Percentiles rank a stretch among this genome's conserved stretches.
These are phyloP conservation scores for Phylloporus scabripes DNA, from an alignment of 768 basidiomycete species.

Conservation along the genomic window DNA sequence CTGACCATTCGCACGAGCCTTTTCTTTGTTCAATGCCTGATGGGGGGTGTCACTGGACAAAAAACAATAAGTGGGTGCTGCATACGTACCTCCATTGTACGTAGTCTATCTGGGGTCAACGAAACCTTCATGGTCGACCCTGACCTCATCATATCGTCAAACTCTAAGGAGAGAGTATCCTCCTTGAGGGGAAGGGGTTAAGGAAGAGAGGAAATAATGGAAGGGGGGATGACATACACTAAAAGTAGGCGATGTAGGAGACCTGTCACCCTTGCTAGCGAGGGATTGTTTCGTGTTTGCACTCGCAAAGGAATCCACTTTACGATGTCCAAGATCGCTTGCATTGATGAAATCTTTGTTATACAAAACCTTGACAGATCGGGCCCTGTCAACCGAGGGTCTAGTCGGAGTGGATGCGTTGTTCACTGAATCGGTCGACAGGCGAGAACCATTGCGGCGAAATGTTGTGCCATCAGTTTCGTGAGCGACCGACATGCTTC, in stretches of 20 bases:
- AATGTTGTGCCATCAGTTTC: conserved; percentile 46
- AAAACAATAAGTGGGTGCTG: conserved; percentile 15
- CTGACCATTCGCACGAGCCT: conserved; percentile 36
- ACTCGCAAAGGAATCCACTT: conserved; percentile 49
- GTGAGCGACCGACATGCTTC: conserved; percentile 66
- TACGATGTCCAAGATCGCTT: conserved; percentile 50
- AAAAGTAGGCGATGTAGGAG: conserved; percentile 31
- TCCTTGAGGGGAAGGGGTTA: conserved; percentile 36
- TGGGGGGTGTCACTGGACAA: conserved; percentile 6
- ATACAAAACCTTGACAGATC: conserved; percentile 54
- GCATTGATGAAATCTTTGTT: conserved; percentile 32
- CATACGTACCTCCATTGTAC: conserved; percentile 82
- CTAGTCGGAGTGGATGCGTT: conserved; percentile 32
- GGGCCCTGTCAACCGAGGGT: conserved; percentile 61
- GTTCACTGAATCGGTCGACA: conserved; percentile 38
- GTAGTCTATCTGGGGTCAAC: conserved; percentile 88
- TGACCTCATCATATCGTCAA: conserved; percentile 89
- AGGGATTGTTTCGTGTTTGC: conserved; percentile 41
- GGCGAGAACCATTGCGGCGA: conserved; percentile 26
- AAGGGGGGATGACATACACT: conserved; percentile 23
- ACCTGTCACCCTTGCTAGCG: conserved; percentile 29
- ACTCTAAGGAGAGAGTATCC: conserved; percentile 63
- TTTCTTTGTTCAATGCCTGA: conserved; percentile 73
- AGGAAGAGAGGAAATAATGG: background rate
- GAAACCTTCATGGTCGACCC: conserved; percentile 93